phyloP scores from a whole-genome alignment of 169 alveolate genomes.

The Besnoitia besnoiti region DNA sequence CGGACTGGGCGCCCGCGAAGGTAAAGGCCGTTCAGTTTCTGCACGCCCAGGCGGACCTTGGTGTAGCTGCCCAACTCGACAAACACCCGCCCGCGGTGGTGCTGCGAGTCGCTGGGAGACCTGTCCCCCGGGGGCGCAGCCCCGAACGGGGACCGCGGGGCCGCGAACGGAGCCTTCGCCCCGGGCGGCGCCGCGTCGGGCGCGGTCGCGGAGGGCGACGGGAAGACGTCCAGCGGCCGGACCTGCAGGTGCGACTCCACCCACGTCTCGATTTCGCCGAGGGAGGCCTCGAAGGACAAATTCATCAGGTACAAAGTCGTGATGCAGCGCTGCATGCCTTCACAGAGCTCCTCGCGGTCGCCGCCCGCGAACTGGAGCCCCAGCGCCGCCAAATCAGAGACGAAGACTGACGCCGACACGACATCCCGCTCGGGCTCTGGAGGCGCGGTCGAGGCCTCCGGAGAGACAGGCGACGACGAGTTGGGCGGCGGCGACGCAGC shows the following conservation, averaged over 20 bases:
- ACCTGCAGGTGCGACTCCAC: neutral
- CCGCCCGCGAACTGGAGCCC: slow-evolving; percentile 13
- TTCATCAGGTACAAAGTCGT: neutral
- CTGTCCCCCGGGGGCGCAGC: neutral
- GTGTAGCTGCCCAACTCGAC: neutral
- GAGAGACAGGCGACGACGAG: neutral
- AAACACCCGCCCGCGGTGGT: neutral
- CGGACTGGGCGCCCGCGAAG: neutral
- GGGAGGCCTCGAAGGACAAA: neutral
- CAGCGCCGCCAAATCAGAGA: neutral
- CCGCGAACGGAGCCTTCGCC: too few species aligned
- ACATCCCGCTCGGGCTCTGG: neutral
- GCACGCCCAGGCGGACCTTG: neutral
- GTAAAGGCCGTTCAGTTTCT: neutral
- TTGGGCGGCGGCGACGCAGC: neutral
- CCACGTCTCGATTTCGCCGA: slow-evolving; percentile 5
- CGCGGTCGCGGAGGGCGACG: neutral
- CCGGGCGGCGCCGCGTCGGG: slow-evolving; percentile 25
- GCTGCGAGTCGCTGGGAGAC: neutral
- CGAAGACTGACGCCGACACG: neutral
- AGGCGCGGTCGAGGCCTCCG: neutral
- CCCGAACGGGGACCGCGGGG: too few species aligned
- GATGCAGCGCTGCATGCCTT: neutral
- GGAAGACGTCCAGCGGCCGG: neutral
- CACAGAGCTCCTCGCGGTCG: slow-evolving; percentile 22